phyloP scores from a whole-genome alignment of 2,329 filamentous ascomycete genomes.

The Colletotrichum abscissum region DNA sequence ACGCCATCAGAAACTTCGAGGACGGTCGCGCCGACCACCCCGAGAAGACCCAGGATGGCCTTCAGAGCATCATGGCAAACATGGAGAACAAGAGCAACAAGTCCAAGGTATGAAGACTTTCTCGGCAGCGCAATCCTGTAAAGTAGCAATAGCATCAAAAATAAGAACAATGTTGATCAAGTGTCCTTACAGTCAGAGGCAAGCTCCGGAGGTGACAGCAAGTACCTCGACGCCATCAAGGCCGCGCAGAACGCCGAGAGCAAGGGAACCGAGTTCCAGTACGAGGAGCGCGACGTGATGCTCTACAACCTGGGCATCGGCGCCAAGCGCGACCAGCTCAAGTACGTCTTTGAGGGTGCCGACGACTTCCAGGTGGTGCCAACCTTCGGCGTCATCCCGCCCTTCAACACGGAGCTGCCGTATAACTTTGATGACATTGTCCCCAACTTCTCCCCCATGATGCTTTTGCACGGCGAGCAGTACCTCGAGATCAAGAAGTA shows the following conservation, averaged over 20 bases:
- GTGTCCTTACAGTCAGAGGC: constrained; percentile 29
- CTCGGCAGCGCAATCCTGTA: constrained; percentile 27
- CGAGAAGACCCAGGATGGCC: constrained; percentile 78
- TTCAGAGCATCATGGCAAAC: constrained; percentile 84
- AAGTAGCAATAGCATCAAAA: constrained; percentile 38
- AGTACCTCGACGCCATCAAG: constrained; percentile 81
- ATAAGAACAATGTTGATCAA: constrained; percentile 36
- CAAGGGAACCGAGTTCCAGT: constrained; percentile 80
- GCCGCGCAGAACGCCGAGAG: constrained; percentile 78
- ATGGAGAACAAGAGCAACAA: constrained; percentile 78
- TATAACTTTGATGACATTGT: constrained; percentile 86
- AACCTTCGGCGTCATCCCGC: constrained; percentile 96
- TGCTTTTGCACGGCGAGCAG: constrained; percentile 98
- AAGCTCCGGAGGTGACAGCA: constrained; percentile 42
- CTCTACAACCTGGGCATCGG: constrained; percentile 97
- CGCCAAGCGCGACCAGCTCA: constrained; percentile 88
- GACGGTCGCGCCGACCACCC: constrained; percentile 90
- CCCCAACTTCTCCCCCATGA: constrained; percentile 97
- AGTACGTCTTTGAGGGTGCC: constrained; percentile 88
- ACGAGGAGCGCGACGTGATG: constrained; percentile 87
- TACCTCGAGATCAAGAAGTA: constrained; percentile 95
- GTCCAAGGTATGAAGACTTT: constrained; percentile 62
- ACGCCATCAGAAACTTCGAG: constrained; percentile 86
- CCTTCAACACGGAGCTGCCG: constrained; percentile 84
- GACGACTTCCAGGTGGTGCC: constrained; percentile 95